phyloP scores from a whole-genome alignment of 2,329 filamentous ascomycete species.

The Trichoderma lentiforme region DNA sequence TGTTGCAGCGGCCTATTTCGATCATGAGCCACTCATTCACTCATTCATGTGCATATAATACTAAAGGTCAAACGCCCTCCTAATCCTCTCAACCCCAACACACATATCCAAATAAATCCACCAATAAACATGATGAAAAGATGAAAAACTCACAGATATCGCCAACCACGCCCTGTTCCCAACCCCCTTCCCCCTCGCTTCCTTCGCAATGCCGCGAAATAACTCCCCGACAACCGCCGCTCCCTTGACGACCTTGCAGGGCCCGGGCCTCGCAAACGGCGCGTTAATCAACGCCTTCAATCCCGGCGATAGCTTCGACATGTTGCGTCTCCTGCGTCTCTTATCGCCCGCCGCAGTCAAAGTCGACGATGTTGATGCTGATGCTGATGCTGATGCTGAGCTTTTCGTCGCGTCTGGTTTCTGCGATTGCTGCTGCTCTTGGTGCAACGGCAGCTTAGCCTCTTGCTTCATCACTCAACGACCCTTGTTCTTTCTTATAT shows the following conservation, averaged over 20 bases:
- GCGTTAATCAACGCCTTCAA: constrained; percentile 74
- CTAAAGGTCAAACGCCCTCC: background rate
- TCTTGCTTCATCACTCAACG: background rate
- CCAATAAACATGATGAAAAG: background rate
- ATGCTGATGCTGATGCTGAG: background rate
- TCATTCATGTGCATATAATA: background rate
- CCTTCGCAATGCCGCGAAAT: constrained; percentile 60
- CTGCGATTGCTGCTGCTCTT: background rate
- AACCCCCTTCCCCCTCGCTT: constrained; percentile 60
- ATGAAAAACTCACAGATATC: constrained; percentile 50
- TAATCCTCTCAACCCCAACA: background rate
- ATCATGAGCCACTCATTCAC: background rate
- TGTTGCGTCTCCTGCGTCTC: constrained; percentile 33
- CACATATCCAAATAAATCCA: background rate
- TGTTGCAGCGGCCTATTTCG: constrained; percentile 66
- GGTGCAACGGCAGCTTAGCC: background rate
- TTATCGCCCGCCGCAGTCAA: background rate
- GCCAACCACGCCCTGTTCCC: constrained; percentile 64
- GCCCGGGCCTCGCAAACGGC: constrained; percentile 62
- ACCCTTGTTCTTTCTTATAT: background rate
- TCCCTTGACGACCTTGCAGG: constrained; percentile 35
- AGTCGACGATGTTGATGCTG: background rate
- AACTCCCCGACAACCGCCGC: constrained; percentile 62
- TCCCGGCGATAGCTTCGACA: constrained; percentile 69
- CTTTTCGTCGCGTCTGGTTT: background rate